Conservation (phyloP, 2,329 filamentous ascomycete genomes). For the Didymella lethalis region DNA sequence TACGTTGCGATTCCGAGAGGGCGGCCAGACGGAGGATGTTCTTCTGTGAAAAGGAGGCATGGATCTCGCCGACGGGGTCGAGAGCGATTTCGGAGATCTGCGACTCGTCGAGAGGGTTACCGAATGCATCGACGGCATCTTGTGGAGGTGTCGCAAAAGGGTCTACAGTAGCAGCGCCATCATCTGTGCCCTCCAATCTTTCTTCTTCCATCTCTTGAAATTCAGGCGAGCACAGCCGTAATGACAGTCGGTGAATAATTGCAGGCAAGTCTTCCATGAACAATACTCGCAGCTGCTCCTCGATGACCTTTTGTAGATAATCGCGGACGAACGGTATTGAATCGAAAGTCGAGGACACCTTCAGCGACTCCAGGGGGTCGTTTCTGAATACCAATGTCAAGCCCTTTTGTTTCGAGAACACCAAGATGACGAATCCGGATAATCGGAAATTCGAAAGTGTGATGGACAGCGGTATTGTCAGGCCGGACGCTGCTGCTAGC, state of each 20-base stretch:
- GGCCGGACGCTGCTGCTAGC: slow-evolving; percentile 84
- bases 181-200: slow-evolving; percentile 57
- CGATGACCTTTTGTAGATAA: slow-evolving; percentile 95
- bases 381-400: slow-evolving; percentile 97
- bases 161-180: slow-evolving; percentile 70
- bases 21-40: slow-evolving; percentile 84
- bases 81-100: slow-evolving; percentile 80
- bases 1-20: slow-evolving; percentile 86
- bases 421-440: slow-evolving; percentile 95
- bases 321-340: slow-evolving; percentile 98
- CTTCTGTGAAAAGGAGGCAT: slow-evolving; percentile 94
- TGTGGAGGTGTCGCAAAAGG: slow-evolving; percentile 82
- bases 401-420: slow-evolving; percentile 97
- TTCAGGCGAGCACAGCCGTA: slow-evolving; percentile 89
- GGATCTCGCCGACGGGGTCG: slow-evolving; percentile 80
- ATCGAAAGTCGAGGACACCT: slow-evolving; percentile 98
- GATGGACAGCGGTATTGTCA: slow-evolving; percentile 97
- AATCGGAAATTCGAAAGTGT: slow-evolving; percentile 95
- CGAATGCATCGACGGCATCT: slow-evolving; percentile 81
- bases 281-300: slow-evolving; percentile 86
- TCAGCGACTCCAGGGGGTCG: slow-evolving; percentile 95
- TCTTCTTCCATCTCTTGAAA: slow-evolving; percentile 73
- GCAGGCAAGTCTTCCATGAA: slow-evolving; percentile 99
- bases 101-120: slow-evolving; percentile 76
- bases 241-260: slow-evolving; percentile 90